Base-by-base conservation (phyloP, 352 stramenopile genomes). In the Phytophthora fragariae region DNA sequence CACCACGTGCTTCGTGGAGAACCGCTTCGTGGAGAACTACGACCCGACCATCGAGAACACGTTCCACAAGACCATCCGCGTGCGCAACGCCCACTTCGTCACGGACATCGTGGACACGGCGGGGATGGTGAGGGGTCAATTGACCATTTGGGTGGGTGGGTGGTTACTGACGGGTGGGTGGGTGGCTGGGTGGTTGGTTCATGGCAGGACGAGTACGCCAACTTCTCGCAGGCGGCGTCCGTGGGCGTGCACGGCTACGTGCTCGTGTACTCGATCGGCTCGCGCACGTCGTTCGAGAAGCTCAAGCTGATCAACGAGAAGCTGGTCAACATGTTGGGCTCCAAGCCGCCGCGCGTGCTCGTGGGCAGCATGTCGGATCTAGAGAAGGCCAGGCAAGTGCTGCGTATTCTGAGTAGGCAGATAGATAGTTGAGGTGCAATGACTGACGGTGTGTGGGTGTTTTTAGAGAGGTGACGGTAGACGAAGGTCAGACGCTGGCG, bases 51-150 rank as follows among this genome's bases (percentile, higher is more conserved):
- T 99, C 73, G 97, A 99, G 81, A 98, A 97, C 79, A 98, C 94
- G 31, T 97, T 98, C 72, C 92, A 98, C 84, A 98, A 98, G 85
- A 98, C 92, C 9, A 98, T 99, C 60, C 90, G 94, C 41, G 98
- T 99, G 83, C 84, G 92, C n/a, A 98, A 98, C 74, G 97, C 97
- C 21, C 93, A 99, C 80, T 99, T 99, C 67, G 91, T 97, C 37
- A 99, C 95, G 27, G 97, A 99, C 75, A 99, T 99, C 74, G 95
- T 99, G 70, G 97, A 99, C 77, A 98, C 95, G n/a, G 97, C 97
- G 12, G 97, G 97, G 63, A 99, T 99, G 90, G 90, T 96, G 75
- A 27, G 78, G 29, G 10, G 19, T 21, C 19, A 35, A 46, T 3
- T 21, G 19, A 21, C 19, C 19, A 21, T 21, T 21, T 21, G 41